Conservation (phyloP, 2,329 filamentous ascomycete genomes). For the Colletotrichum scovillei region DNA sequence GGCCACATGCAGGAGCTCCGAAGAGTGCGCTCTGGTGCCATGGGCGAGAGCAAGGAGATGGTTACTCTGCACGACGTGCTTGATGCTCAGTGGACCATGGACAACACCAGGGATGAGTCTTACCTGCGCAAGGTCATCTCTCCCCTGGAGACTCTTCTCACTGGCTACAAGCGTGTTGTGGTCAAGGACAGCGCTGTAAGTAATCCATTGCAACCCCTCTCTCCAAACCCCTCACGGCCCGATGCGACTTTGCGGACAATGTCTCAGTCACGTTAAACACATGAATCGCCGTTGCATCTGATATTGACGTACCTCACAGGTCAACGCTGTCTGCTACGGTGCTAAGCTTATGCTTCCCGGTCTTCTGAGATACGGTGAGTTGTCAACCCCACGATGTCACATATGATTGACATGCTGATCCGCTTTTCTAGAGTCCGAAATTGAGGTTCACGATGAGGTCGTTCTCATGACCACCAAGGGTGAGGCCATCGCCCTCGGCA, state of each 20-base stretch:
- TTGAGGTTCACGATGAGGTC: constrained; percentile 95
- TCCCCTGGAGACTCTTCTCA: constrained; percentile 91
- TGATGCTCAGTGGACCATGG: constrained; percentile 94
- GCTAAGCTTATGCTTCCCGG: constrained; percentile 99
- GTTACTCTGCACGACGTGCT: constrained; percentile 96
- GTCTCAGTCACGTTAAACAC: constrained; percentile 6
- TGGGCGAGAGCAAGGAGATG: constrained; percentile 90
- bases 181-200: constrained; percentile 86
- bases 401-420: constrained; percentile 41
- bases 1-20: constrained; percentile 99
- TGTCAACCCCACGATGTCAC: constrained; percentile 25
- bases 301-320: constrained; percentile 46
- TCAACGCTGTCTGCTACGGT: constrained; percentile 98
- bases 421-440: constrained; percentile 76
- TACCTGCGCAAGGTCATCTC: constrained; percentile 92
- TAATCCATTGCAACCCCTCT: constrained; percentile 21
- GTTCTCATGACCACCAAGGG: constrained; percentile 99
- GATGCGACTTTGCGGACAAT: constrained; percentile 21
- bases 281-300: background rate
- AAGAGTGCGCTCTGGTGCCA: constrained; percentile 92
- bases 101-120: constrained; percentile 91
- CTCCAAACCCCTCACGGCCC: background rate
- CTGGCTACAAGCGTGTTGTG: constrained; percentile 94
- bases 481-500: constrained; percentile 95
- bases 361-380: constrained; percentile 87